A percentile compares a stretch with the other conserved stretches of the same genome.
Conservation (phyloP, 352 stramenopile species). For the Phytophthora tubulina region DNA sequence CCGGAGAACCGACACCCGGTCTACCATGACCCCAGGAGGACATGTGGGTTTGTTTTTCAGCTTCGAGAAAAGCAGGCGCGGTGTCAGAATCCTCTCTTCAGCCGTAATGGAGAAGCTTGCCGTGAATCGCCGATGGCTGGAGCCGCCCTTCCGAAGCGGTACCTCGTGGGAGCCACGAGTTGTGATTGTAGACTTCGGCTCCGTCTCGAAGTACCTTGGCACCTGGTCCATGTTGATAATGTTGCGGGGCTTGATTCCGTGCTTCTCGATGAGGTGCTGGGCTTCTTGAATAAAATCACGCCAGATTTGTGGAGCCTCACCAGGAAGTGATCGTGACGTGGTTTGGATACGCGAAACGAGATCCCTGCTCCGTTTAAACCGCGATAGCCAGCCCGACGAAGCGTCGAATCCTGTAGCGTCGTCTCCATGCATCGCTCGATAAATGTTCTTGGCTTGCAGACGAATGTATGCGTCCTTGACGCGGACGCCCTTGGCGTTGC, state of each 20-base stretch:
- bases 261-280: conserved; percentile 8
- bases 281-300: conserved; percentile 9
- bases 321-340: conserved; percentile 11
- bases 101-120: conserved; percentile 19
- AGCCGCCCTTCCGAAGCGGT: conserved; percentile 12
- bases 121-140: conserved; percentile 16
- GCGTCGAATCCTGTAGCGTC: neutral
- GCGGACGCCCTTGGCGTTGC: conserved; percentile 8
- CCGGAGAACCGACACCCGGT: neutral
- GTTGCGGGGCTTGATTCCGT: conserved; percentile 10
- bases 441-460: conserved; percentile 7
- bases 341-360: conserved; percentile 5
- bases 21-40: conserved; percentile 6
- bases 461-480: conserved; percentile 21
- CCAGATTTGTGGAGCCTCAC: neutral
- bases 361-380: conserved; percentile 2
- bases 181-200: conserved; percentile 14
- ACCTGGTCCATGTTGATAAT: neutral
- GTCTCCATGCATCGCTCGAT: neutral
- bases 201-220: conserved; percentile 15
- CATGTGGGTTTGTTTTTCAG: conserved; percentile 18
- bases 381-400: conserved; percentile 6
- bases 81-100: neutral
- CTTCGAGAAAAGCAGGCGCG: conserved; percentile 20
- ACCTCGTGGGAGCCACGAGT: conserved; percentile 7